These are phyloP conservation scores for Xylaria bambusicola DNA, from an alignment of 495 filamentous ascomycete species.

Conservation along the genomic window DNA sequence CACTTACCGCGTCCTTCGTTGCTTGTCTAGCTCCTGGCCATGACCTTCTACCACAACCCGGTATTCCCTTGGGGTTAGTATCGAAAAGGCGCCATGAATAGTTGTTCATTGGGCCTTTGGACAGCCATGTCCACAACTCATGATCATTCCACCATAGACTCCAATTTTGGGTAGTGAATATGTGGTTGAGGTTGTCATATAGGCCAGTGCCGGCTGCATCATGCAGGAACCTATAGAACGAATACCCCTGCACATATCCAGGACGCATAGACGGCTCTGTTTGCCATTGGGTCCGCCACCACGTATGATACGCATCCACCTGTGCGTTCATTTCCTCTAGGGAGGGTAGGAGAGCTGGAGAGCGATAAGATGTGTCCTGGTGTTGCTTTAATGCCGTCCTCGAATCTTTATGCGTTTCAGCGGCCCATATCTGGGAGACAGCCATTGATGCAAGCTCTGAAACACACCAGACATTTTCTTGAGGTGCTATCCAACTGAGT, in stretches of 20 bases:
- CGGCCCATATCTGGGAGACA: slow-evolving; percentile 30
- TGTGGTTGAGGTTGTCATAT: slow-evolving; percentile 25
- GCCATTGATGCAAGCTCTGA: slow-evolving; percentile 33
- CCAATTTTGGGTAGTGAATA: slow-evolving; percentile 24
- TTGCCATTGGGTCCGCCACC: slow-evolving; percentile 26
- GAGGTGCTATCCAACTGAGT: slow-evolving; percentile 23
- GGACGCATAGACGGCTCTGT: slow-evolving; percentile 17
- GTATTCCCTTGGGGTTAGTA: slow-evolving; percentile 19
- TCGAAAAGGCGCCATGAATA: slow-evolving; percentile 27
- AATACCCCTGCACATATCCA: slow-evolving; percentile 17
- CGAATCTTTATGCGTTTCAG: slow-evolving; percentile 11
- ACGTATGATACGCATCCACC: slow-evolving; percentile 24
- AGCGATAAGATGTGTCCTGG: slow-evolving; percentile 4
- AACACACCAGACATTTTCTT: slow-evolving; percentile 21
- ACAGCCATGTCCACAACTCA: slow-evolving; percentile 27
- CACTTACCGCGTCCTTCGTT: slow-evolving; percentile 20
- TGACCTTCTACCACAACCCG: slow-evolving; percentile 23
- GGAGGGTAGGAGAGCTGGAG: slow-evolving; percentile 24
- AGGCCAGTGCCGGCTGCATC: slow-evolving; percentile 30
- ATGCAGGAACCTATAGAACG: slow-evolving; percentile 28
- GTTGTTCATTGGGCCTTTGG: slow-evolving; percentile 23
- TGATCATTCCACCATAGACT: slow-evolving; percentile 33
- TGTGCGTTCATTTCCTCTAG: slow-evolving; percentile 26
- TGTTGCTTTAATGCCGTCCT: background rate
- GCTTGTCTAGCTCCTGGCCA: too few relatives aligned